phyloP scores from a whole-genome alignment of 75 land plant species.

The Cryptomeria japonica region DNA sequence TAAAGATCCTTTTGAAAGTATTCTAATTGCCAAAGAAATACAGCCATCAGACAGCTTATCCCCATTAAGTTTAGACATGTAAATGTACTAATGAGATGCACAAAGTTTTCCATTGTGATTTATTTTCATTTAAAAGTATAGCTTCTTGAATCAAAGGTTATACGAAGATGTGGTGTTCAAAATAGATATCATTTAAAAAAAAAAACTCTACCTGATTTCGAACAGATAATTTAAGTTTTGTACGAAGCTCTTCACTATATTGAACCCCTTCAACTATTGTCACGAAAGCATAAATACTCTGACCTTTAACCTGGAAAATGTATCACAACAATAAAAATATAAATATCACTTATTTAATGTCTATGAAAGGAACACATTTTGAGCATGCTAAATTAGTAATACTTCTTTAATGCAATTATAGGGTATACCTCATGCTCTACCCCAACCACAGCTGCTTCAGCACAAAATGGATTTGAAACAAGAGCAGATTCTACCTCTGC shows the following conservation, averaged over 20 bases:
- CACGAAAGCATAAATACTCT: conserved; percentile 95
- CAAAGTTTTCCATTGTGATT: background rate
- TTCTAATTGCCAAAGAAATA: background rate
- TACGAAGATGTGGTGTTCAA: background rate
- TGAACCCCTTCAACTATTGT: conserved; percentile 86
- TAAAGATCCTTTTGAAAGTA: background rate
- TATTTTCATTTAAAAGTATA: background rate
- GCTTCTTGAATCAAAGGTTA: background rate
- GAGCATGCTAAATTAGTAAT: background rate
- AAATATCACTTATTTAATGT: background rate
- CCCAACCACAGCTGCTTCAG: conserved; percentile 99
- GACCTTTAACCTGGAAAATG: conserved; percentile 82
- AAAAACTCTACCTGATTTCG: conserved; percentile 62
- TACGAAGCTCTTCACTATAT: conserved; percentile 83
- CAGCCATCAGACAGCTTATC: background rate
- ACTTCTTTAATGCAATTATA: background rate
- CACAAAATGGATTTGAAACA: conserved; percentile 93
- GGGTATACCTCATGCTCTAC: conserved; percentile 93
- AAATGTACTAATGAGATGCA: background rate
- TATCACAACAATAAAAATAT: background rate
- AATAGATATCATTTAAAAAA: background rate
- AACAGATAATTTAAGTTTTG: conserved; percentile 60
- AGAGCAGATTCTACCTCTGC: conserved; percentile 99
- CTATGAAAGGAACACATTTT: background rate
- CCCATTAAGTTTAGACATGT: background rate